Conservation (phyloP, 2,329 filamentous ascomycete species). For the Aureobasidium vineae region DNA sequence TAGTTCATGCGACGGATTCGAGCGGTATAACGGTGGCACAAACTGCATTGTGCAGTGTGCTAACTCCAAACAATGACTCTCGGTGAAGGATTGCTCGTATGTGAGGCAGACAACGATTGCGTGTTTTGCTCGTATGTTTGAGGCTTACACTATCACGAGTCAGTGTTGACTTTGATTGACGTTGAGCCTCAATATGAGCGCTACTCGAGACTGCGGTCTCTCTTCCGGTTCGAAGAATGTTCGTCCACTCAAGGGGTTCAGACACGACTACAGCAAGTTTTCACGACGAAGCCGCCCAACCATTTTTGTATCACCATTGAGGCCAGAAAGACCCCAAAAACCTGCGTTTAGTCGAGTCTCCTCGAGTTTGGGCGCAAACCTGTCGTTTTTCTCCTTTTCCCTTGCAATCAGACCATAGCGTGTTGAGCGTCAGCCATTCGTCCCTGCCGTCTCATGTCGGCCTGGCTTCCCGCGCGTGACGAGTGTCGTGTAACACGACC, state of each 20-base stretch:
- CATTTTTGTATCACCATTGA: conserved; percentile 13
- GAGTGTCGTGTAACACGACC: conserved; percentile 16
- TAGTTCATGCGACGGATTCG: conserved; percentile 24
- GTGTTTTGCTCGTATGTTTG: background rate
- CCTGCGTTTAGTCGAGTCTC: conserved; percentile 8
- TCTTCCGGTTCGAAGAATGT: background rate
- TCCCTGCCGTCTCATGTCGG: conserved; percentile 14
- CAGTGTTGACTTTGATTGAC: background rate
- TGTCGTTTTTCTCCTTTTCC: conserved; percentile 15
- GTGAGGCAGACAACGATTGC: background rate
- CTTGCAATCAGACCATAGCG: conserved; percentile 18
- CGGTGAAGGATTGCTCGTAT: background rate
- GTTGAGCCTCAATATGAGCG: background rate
- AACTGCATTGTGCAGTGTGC: conserved; percentile 8
- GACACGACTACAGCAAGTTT: conserved; percentile 7
- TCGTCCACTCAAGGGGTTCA: background rate
- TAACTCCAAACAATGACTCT: background rate
- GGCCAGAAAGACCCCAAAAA: background rate
- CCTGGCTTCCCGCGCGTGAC: conserved; percentile 15
- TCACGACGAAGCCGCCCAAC: conserved; percentile 20
- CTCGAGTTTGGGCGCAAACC: conserved; percentile 14
- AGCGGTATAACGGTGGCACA: conserved; percentile 21
- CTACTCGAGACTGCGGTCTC: background rate
- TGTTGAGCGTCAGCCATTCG: background rate
- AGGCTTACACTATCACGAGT: background rate